Percentiles rank a stretch among this genome's conserved stretches.
phyloP scores from a whole-genome alignment of 2,329 filamentous ascomycete genomes.

The Chaetomiaceae sp. region DNA sequence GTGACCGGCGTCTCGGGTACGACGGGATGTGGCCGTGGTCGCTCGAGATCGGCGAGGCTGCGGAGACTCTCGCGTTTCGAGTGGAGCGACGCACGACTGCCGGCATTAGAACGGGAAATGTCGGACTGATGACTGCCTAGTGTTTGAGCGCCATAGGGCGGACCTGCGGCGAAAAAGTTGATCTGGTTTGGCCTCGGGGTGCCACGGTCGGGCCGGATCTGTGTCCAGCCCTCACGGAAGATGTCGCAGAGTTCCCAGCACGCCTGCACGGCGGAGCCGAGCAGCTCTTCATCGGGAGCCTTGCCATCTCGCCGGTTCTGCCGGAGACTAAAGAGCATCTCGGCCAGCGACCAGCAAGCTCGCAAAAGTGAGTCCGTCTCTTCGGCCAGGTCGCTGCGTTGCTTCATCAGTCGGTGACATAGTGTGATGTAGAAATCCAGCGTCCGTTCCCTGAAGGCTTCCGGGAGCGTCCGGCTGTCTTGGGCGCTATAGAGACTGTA shows the following conservation, averaged over 20 bases:
- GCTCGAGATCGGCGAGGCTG: conserved; percentile 44
- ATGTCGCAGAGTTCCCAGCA: conserved; percentile 95
- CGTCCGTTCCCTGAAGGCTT: conserved; percentile 82
- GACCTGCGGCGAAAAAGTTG: conserved; percentile 57
- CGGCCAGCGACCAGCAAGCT: conserved; percentile 85
- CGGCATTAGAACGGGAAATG: conserved; percentile 31
- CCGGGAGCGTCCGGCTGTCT: conserved; percentile 70
- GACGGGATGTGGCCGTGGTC: conserved; percentile 42
- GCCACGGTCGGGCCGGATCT: conserved; percentile 77
- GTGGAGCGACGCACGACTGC: conserved; percentile 46
- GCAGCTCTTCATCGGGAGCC: conserved; percentile 72
- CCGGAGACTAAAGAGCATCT: conserved; percentile 87
- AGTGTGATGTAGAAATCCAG: conserved; percentile 92
- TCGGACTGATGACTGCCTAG: conserved; percentile 28
- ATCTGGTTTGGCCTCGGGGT: conserved; percentile 79
- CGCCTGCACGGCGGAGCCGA: conserved; percentile 83
- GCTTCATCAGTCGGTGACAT: conserved; percentile 95
- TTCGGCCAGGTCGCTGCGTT: conserved; percentile 69
- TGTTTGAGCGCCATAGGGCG: conserved; percentile 31
- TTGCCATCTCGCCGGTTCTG: conserved; percentile 74
- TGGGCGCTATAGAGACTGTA: conserved; percentile 79
- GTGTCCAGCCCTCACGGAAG: conserved; percentile 88
- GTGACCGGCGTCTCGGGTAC: conserved; percentile 89
- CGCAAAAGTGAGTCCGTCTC: conserved; percentile 81
- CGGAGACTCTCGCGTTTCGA: conserved; percentile 53